A percentile compares a stretch with the other conserved stretches of the same genome.
Conservation (phyloP, 768 basidiomycete species). For the Tricholoma terreum region DNA sequence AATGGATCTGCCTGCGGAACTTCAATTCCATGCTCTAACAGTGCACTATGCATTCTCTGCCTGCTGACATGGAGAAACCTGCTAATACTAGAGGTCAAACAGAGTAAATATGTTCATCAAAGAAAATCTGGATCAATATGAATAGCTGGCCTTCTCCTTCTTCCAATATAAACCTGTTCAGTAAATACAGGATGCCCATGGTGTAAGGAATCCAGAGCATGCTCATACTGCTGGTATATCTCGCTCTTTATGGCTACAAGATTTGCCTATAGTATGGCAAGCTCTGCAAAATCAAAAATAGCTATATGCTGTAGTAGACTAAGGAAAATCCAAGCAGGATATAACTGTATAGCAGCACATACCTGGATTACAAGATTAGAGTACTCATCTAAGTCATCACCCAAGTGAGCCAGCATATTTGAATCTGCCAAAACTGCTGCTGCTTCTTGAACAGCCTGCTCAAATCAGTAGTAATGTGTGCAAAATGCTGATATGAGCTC, state of each 20-base stretch:
- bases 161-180: background rate
- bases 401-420: slow-evolving; percentile 5
- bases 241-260: slow-evolving; percentile 10
- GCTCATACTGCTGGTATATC: slow-evolving; percentile 5
- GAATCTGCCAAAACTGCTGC: slow-evolving; percentile 5
- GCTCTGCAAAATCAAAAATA: background rate
- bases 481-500: background rate
- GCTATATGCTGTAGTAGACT: background rate
- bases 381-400: slow-evolving; percentile 12
- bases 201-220: slow-evolving; percentile 3
- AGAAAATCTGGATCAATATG: slow-evolving; percentile 8
- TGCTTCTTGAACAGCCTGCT: slow-evolving; percentile 2
- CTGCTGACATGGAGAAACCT: background rate
- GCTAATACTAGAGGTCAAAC: background rate
- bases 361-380: slow-evolving; percentile 8
- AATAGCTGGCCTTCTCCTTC: background rate
- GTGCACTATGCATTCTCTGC: background rate
- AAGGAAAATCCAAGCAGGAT: background rate
- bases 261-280: background rate
- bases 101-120: slow-evolving; percentile 3
- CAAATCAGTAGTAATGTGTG: background rate
- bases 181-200: slow-evolving; percentile 3
- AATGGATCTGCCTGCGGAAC: background rate
- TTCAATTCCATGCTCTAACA: background rate
- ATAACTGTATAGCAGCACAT: background rate